phyloP scores from a whole-genome alignment of 768 basidiomycete genomes.

The Hygrophoropsis aurantiaca region DNA sequence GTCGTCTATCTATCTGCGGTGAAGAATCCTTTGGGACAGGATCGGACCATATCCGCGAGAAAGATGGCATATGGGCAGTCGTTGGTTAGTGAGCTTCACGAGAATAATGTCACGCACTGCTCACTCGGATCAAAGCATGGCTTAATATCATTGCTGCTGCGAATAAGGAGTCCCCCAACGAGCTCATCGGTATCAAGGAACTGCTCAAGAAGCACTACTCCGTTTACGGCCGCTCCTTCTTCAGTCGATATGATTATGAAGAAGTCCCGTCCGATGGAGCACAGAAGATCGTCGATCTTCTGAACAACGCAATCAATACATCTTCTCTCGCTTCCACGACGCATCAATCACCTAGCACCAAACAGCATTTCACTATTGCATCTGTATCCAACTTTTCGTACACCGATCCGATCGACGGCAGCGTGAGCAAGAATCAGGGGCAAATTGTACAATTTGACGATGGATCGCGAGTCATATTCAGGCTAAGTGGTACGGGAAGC shows the following conservation, averaged over 20 bases:
- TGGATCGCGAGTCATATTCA: constrained; percentile 93
- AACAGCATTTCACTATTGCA: constrained; percentile 73
- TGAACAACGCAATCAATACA: constrained; percentile 70
- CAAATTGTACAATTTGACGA: constrained; percentile 90
- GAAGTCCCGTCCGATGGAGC: constrained; percentile 93
- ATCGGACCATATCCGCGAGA: constrained; percentile 99
- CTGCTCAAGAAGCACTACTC: constrained; percentile 84
- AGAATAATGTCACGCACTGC: no score
- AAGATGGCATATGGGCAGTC: constrained; percentile 98
- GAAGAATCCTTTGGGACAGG: constrained; percentile 99
- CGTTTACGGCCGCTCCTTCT: constrained; percentile 95
- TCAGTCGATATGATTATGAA: constrained; percentile 99
- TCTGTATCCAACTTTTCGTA: constrained; percentile 89
- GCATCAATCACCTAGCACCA: constrained; percentile 66
- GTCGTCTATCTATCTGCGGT: constrained; percentile 95
- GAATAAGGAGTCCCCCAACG: constrained; percentile 70
- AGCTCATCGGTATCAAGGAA: constrained; percentile 88
- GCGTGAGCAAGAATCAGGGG: constrained; percentile 93
- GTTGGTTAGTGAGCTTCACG: constrained; percentile 78
- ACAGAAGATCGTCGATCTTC: constrained; percentile 74
- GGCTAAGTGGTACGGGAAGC: constrained; percentile 94
- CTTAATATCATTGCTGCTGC: constrained; percentile 94
- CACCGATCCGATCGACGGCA: constrained; percentile 97
- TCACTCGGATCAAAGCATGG: constrained; percentile 65
- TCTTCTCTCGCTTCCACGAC: constrained; percentile 67